These are phyloP conservation scores for Rutstroemia sp. DNA, from an alignment of 2,329 filamentous ascomycete genomes.

Conservation along the genomic window DNA sequence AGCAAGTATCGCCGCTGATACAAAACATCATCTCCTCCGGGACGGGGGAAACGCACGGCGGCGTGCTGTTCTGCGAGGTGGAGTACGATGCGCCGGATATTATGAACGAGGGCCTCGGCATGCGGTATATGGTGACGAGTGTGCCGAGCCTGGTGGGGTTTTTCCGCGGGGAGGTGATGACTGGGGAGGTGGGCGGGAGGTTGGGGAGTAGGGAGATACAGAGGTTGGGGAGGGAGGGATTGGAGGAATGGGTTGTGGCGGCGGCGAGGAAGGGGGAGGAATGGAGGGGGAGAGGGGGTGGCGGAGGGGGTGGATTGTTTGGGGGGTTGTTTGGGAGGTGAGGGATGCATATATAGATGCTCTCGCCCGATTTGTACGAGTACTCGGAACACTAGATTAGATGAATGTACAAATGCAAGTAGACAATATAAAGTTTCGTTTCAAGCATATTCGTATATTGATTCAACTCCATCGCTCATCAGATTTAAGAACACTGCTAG, in stretches of 20 bases:
- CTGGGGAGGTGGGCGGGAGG: neutral
- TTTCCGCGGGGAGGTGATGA: slow-evolving; percentile 4
- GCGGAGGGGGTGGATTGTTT: neutral
- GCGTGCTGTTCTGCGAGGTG: slow-evolving; percentile 45
- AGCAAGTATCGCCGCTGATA: slow-evolving; percentile 42
- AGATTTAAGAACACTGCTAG: no score
- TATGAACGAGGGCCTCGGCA: slow-evolving; percentile 40
- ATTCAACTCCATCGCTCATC: no score
- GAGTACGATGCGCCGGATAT: slow-evolving; percentile 53
- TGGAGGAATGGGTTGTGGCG: neutral
- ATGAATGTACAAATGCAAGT: neutral
- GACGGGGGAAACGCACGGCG: slow-evolving; percentile 48
- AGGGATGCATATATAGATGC: neutral
- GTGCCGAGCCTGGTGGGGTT: slow-evolving; percentile 53
- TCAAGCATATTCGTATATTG: no score
- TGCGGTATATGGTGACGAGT: slow-evolving; percentile 50
- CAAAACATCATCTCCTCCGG: slow-evolving; percentile 37
- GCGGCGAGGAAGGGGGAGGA: neutral
- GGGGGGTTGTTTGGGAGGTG: neutral
- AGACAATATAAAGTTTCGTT: no score
- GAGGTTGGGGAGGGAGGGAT: neutral
- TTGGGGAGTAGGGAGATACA: neutral
- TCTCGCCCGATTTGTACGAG: neutral
- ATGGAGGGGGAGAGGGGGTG: neutral
- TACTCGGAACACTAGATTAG: neutral